Conservation (phyloP, 345 rosid genomes). For the Rhodamnia rubescens region DNA sequence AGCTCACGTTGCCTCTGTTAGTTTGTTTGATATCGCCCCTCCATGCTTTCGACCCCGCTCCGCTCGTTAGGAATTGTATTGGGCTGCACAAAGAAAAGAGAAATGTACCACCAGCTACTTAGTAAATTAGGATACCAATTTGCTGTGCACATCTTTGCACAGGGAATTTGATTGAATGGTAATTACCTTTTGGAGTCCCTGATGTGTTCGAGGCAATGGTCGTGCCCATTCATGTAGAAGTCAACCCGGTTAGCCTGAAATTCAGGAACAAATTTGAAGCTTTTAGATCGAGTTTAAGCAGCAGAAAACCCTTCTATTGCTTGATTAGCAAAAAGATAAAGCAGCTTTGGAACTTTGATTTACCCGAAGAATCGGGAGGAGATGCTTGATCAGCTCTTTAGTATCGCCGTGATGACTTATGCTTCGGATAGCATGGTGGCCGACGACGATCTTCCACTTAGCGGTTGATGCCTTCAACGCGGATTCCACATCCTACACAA, state of each 20-base stretch:
- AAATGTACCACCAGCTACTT: neutral
- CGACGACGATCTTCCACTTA: conserved; percentile 67
- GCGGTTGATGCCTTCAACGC: conserved; percentile 39
- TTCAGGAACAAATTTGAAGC: neutral
- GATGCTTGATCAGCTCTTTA: conserved; percentile 30
- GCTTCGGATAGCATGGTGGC: conserved; percentile 67
- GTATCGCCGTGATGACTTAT: conserved; percentile 66
- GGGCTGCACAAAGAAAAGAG: neutral
- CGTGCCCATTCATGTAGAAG: conserved; percentile 52
- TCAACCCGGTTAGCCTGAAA: conserved; percentile 37
- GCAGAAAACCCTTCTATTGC: neutral
- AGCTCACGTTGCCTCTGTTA: conserved; percentile 23
- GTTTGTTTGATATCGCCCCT: conserved; percentile 31
- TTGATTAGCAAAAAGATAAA: neutral
- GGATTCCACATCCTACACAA: conserved; percentile 23
- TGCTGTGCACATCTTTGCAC: neutral
- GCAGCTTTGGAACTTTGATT: neutral
- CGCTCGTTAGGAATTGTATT: conserved; percentile 48
- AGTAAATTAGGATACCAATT: neutral
- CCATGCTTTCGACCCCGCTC: conserved; percentile 78
- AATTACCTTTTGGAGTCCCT: conserved; percentile 23
- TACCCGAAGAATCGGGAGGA: conserved; percentile 51
- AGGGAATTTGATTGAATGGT: neutral
- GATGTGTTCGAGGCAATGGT: conserved; percentile 52
- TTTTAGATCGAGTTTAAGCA: neutral